Evolutionary conservation across 108 stramenopile species (phyloP).

Genomic region (Nannochloropsis gaditana): DNA sequence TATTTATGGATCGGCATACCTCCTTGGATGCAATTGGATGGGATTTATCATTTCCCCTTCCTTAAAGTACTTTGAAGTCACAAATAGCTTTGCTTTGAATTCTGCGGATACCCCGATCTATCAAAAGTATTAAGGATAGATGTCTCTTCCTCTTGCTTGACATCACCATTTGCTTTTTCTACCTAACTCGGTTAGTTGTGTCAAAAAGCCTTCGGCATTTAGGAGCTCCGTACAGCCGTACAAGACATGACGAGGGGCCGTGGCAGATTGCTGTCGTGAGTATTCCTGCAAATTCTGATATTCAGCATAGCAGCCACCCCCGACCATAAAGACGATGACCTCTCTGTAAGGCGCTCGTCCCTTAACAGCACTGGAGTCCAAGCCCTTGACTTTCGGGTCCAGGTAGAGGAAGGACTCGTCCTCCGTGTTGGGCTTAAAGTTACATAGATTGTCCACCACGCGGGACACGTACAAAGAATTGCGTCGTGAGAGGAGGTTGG

Average conservation of each 20-base stretch:
- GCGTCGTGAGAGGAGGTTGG: slow-evolving; percentile 67
- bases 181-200: slow-evolving; percentile 46
- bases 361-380: slow-evolving; percentile 34
- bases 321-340: slow-evolving; percentile 88
- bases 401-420: slow-evolving; percentile 87
- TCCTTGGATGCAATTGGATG: too few relatives aligned
- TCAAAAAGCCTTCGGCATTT: slow-evolving; percentile 45
- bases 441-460: slow-evolving; percentile 83
- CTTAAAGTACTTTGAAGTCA: too few relatives aligned
- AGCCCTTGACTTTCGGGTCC: slow-evolving; percentile 78
- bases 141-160: too few relatives aligned
- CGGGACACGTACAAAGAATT: slow-evolving; percentile 77
- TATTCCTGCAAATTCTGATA: slow-evolving; percentile 87
- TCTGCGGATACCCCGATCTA: too few relatives aligned
- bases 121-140: too few relatives aligned
- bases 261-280: neutral
- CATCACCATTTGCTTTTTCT: neutral
- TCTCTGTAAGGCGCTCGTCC: slow-evolving; percentile 49
- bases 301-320: slow-evolving; percentile 93
- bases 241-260: slow-evolving; percentile 65
- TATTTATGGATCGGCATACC: too few relatives aligned
- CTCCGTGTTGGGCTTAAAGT: slow-evolving; percentile 77
- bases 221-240: slow-evolving; percentile 89
- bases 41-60: too few relatives aligned
- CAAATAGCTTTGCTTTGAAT: too few relatives aligned